These are phyloP conservation scores for Nelumbo lutea DNA, from an alignment of 164 flowering plant species.

Conservation along the genomic window DNA sequence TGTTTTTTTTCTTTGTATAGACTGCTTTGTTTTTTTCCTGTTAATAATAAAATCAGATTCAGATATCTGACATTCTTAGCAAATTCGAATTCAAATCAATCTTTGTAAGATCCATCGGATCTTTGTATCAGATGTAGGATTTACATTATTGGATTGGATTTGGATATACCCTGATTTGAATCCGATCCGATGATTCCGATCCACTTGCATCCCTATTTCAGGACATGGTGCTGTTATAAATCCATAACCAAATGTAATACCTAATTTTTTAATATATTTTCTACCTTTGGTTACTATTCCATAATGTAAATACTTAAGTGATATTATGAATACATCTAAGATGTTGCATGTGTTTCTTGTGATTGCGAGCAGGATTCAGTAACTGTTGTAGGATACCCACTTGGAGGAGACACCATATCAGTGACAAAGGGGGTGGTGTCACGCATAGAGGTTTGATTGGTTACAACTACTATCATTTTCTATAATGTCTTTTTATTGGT, in stretches of 20 bases:
- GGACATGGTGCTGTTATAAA: neutral
- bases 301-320: neutral
- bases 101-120: too few relatives aligned
- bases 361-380: constrained; percentile 77
- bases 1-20: too few relatives aligned
- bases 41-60: too few relatives aligned
- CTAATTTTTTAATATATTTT: neutral
- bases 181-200: too few relatives aligned
- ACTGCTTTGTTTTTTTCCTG: too few relatives aligned
- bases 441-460: constrained; percentile 79
- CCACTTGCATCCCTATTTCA: neutral
- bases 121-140: too few relatives aligned
- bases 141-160: too few relatives aligned
- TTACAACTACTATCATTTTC: constrained; percentile 5
- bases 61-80: too few relatives aligned
- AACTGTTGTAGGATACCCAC: constrained; percentile 97
- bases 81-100: too few relatives aligned
- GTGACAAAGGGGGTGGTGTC: constrained; percentile 98
- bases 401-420: constrained; percentile 98
- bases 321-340: neutral
- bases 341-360: constrained; percentile 9
- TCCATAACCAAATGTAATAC: neutral
- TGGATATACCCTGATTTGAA: too few relatives aligned
- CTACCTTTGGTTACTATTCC: neutral
- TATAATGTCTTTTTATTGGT: neutral